Base-by-base conservation (phyloP, 148 eudicot species). In the Limonium bicolor region DNA sequence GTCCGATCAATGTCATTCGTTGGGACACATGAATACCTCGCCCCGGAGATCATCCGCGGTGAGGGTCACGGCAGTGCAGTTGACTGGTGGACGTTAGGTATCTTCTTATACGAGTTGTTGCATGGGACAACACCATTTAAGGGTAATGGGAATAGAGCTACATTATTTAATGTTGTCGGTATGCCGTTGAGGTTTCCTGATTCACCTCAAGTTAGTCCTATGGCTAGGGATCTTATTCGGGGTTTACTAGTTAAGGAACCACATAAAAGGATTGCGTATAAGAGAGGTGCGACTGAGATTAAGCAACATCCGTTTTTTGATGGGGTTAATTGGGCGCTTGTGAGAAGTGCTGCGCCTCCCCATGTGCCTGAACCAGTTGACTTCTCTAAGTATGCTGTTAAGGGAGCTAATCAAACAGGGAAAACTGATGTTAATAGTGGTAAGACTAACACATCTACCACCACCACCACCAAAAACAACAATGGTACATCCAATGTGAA, bases 1-100 rank as follows among this genome's bases (percentile, higher is more conserved):
- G 80, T 76, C 9, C 58, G 80, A 34, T 73, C 85, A 21, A 77
- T 77, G 84, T 77, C 84, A 15, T 77, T 77, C 55, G 84, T 77
- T 12, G 84, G 84, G 46, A 77, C 84, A 43, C 74, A 69, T 19
- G 80, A 73, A 43, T 75, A 75, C 56, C 52, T 75, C 38, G 81
- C 81, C 2, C 74, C 79, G 13, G 81, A 74, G 50, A 73, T 73
- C 46, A 73, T 73, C 20, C 68, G 65, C 41, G 77, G 77, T 6
- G 82, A 75, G 39, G 82, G 82, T 38, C 82, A 75, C 48, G 82
- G 77, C 45, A 75, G 82, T 49, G 71, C 82, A 16, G 82, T 75
- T 3, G 82, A 75, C 50, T 75, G 82, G 82, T 75, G 82, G 82
- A 71, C 77, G 2, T 71, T 71, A 11, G 84, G 84, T 27, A 77